These are phyloP conservation scores for Ochetophila trinervis DNA, from an alignment of 306 rosid species.

Conservation along the genomic window DNA sequence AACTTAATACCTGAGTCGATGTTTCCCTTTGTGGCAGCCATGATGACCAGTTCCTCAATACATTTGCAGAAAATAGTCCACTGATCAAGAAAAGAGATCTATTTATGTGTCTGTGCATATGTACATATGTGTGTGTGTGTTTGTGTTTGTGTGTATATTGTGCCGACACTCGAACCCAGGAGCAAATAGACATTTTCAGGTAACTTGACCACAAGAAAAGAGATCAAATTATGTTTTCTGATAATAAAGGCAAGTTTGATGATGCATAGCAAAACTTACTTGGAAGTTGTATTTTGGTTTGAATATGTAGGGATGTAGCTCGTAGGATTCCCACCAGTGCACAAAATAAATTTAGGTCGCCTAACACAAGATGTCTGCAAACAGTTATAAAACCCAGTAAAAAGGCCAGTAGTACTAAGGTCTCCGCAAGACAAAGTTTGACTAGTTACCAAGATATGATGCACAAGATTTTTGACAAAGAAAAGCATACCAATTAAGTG, in stretches of 20 bases:
- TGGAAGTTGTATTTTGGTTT: conserved; percentile 55
- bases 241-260: neutral
- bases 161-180: too few species aligned
- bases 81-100: conserved; percentile 44
- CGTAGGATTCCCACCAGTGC: conserved; percentile 84
- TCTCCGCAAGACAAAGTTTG: conserved; percentile 1
- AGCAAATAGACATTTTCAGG: too few species aligned
- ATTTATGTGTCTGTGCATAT: too few species aligned
- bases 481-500: neutral
- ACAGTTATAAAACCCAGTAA: conserved; percentile 15
- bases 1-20: conserved; percentile 56
- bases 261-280: conserved; percentile 41
- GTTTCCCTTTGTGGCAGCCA: conserved; percentile 80
- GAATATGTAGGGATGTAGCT: conserved; percentile 77
- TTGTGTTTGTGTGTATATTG: too few species aligned
- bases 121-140: too few species aligned
- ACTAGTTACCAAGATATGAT: conserved; percentile 13
- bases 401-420: neutral
- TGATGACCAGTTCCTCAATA: conserved; percentile 82
- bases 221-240: conserved; percentile 18
- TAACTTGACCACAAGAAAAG: too few species aligned
- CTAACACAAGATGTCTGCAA: conserved; percentile 82
- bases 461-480: neutral
- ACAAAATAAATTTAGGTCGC: conserved; percentile 89
- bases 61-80: conserved; percentile 64